A percentile compares a stretch with the other conserved stretches of the same genome.
These are phyloP conservation scores for Dendrobium huoshanense DNA, from an alignment of 106 monocot genomes.

Conservation along the genomic window DNA sequence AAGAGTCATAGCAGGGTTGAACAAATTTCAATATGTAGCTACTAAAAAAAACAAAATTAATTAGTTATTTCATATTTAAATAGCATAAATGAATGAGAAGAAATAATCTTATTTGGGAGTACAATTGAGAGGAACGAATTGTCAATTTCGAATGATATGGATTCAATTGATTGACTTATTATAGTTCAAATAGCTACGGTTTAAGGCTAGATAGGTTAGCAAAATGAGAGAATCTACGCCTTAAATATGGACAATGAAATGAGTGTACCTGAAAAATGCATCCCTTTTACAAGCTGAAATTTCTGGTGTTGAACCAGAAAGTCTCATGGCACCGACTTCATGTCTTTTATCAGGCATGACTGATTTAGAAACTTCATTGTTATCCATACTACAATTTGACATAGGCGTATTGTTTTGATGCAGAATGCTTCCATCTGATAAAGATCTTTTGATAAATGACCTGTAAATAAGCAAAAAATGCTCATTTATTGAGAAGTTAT, in stretches of 20 bases:
- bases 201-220: not conserved
- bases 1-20: not conserved
- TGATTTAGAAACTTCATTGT: slow-evolving; percentile 20
- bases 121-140: not conserved
- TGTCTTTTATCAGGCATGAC: slow-evolving; percentile 15
- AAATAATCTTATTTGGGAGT: not conserved
- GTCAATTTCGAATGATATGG: not conserved
- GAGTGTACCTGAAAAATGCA: slow-evolving; percentile 43
- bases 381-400: slow-evolving; percentile 19
- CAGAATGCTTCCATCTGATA: slow-evolving; percentile 75
- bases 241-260: not conserved
- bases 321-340: slow-evolving; percentile 14
- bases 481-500: not conserved
- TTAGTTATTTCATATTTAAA: not conserved
- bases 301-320: slow-evolving; percentile 48
- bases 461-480: slow-evolving; percentile 31
- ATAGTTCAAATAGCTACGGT: not conserved
- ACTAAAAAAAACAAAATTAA: not conserved
- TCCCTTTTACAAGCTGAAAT: slow-evolving; percentile 36
- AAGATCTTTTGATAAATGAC: slow-evolving; percentile 68
- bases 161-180: not conserved
- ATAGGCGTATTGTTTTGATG: slow-evolving; percentile 22
- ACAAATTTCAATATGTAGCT: not conserved
- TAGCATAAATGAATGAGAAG: not conserved
- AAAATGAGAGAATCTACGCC: not conserved